These are phyloP conservation scores for Paraleonurus japonicus DNA, from an alignment of 257 asterid species.

Conservation along the genomic window DNA sequence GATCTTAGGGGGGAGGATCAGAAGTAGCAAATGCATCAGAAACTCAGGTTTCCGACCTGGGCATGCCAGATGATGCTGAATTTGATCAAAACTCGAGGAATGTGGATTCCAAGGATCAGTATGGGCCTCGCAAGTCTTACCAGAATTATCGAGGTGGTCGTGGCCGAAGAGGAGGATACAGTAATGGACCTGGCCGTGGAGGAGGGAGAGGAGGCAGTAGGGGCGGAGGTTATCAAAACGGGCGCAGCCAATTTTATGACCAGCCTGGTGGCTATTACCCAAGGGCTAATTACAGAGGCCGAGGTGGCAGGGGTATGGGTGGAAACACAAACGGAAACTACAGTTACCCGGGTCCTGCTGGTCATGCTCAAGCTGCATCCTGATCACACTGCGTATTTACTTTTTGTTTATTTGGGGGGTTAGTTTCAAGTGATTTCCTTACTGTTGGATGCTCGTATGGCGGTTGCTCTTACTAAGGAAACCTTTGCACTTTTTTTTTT, in stretches of 20 bases:
- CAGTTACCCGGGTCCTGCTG: slow-evolving; percentile 34
- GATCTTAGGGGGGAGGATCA: slow-evolving; percentile 37
- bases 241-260: slow-evolving; percentile 54
- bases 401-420: slow-evolving; percentile 10
- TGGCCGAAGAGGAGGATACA: slow-evolving; percentile 14
- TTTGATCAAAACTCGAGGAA: slow-evolving; percentile 37
- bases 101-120: slow-evolving; percentile 42
- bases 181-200: slow-evolving; percentile 34
- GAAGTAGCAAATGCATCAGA: slow-evolving; percentile 40
- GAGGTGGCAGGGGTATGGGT: slow-evolving; percentile 72
- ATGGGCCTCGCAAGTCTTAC: slow-evolving; percentile 39
- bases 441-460: neutral
- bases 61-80: slow-evolving; percentile 33
- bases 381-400: slow-evolving; percentile 24
- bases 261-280: slow-evolving; percentile 56
- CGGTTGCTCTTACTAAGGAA: slow-evolving; percentile 17
- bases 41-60: slow-evolving; percentile 38
- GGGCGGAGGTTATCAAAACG: slow-evolving; percentile 65
- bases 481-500: slow-evolving; percentile 21
- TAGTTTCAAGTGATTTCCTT: slow-evolving; percentile 21
- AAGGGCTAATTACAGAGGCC: slow-evolving; percentile 57
- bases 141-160: slow-evolving; percentile 62
- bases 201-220: slow-evolving; percentile 53
- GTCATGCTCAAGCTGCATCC: slow-evolving; percentile 44
- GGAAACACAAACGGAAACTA: slow-evolving; percentile 41